These are phyloP conservation scores for Casuarina equisetifolia DNA, from an alignment of 306 rosid species.

Conservation along the genomic window DNA sequence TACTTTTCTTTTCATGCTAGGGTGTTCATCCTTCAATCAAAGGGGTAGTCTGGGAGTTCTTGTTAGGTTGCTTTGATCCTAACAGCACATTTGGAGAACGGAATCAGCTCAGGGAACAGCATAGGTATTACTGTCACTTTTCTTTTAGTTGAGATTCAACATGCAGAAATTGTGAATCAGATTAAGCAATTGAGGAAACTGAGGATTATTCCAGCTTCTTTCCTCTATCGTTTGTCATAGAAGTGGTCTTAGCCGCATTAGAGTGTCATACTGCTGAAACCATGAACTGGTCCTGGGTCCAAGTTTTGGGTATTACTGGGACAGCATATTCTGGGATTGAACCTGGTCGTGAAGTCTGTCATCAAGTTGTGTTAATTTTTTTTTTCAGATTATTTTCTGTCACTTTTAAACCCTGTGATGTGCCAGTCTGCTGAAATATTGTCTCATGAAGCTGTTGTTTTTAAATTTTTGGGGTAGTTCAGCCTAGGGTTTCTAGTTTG, in stretches of 20 bases:
- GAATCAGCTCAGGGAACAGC: slow-evolving; percentile 57
- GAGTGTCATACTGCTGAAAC: slow-evolving; percentile 5
- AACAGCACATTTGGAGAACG: slow-evolving; percentile 79
- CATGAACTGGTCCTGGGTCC: slow-evolving; percentile 11
- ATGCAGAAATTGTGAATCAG: slow-evolving; percentile 9
- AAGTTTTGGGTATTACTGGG: slow-evolving; percentile 12
- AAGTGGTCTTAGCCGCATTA: not conserved
- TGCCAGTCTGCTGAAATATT: not conserved
- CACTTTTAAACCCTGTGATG: not conserved
- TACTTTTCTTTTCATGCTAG: slow-evolving; percentile 40
- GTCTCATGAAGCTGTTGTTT: not conserved
- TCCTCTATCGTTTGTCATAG: not conserved
- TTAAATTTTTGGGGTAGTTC: not conserved
- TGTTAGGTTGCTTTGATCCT: slow-evolving; percentile 91
- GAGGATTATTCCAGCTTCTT: not conserved
- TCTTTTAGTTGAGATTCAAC: not conserved
- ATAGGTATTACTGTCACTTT: slow-evolving; percentile 80
- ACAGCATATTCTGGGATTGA: not conserved
- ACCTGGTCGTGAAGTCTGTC: not conserved
- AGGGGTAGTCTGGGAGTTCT: slow-evolving; percentile 93
- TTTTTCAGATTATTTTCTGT: not conserved
- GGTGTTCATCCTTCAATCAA: slow-evolving; percentile 96
- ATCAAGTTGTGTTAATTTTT: not conserved
- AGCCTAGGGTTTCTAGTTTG: not conserved
- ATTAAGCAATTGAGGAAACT: slow-evolving; percentile 3